phyloP scores from a whole-genome alignment of 352 stramenopile species.

The Pythium graminicola region DNA sequence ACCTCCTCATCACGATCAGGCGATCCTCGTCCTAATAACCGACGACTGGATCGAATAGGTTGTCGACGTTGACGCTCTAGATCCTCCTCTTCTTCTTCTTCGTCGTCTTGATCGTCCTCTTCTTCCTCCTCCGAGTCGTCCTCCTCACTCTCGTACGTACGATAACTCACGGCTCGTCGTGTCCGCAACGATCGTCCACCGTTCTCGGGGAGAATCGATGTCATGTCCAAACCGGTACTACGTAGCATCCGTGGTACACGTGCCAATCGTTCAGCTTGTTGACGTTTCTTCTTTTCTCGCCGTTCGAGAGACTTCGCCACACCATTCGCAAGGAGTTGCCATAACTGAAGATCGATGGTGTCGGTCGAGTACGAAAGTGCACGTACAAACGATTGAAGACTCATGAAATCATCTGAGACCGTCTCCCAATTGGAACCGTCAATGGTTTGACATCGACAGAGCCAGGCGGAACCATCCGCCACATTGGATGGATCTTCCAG shows the following conservation, averaged over 20 bases:
- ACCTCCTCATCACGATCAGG: constrained; percentile 6
- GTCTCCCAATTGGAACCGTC: constrained; percentile 51
- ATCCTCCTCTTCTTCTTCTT: constrained; percentile 26
- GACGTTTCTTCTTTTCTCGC: constrained; percentile 39
- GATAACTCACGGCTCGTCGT: constrained; percentile 45
- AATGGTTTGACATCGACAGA: constrained; percentile 43
- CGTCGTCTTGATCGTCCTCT: background rate
- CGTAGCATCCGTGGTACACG: constrained; percentile 39
- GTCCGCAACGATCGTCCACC: constrained; percentile 38
- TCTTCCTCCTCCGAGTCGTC: constrained; percentile 19
- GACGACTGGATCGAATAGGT: constrained; percentile 13
- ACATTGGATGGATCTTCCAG: constrained; percentile 56
- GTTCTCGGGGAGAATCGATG: constrained; percentile 23
- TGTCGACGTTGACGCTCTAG: constrained; percentile 3
- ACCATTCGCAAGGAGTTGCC: constrained; percentile 34
- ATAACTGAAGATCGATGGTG: constrained; percentile 48
- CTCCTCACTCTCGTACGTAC: constrained; percentile 26
- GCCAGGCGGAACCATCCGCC: constrained; percentile 42
- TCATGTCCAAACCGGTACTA: constrained; percentile 22
- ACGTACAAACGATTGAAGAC: constrained; percentile 39
- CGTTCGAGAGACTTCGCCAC: constrained; percentile 45
- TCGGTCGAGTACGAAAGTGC: constrained; percentile 45
- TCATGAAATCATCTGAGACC: constrained; percentile 45
- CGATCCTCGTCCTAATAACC: constrained; percentile 6
- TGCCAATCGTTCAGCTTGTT: constrained; percentile 34